Percentiles rank a stretch among this genome's conserved stretches.
These are phyloP conservation scores for Musa itinerans DNA, from an alignment of 176 grass and related monocot species.

Conservation along the genomic window DNA sequence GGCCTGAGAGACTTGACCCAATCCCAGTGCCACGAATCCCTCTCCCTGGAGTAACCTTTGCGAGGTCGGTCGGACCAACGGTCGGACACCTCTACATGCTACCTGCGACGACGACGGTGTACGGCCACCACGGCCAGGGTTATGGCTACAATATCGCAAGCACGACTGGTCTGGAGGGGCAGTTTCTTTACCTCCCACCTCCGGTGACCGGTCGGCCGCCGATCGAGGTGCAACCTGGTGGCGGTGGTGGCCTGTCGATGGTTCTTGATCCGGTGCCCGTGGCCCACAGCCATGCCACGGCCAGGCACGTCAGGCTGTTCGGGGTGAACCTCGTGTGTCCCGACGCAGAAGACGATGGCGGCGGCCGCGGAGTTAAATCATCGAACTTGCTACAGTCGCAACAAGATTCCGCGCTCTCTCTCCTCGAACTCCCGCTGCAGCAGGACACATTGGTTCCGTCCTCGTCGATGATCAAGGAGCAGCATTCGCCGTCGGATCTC, in stretches of 20 bases:
- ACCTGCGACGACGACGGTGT: neutral
- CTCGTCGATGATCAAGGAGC: conserved; percentile 45
- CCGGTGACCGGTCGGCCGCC: conserved; percentile 15
- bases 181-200: neutral
- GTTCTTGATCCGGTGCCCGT: conserved; percentile 16
- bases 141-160: conserved; percentile 22
- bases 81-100: conserved; percentile 12
- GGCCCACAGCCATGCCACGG: conserved; percentile 10
- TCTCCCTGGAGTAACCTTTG: neutral
- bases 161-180: neutral
- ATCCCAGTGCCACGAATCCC: conserved; percentile 25
- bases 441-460: conserved; percentile 16
- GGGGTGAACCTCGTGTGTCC: conserved; percentile 70
- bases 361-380: neutral
- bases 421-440: conserved; percentile 10
- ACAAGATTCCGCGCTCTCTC: neutral
- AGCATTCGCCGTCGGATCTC: conserved; percentile 57
- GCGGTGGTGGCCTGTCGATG: conserved; percentile 16
- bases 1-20: conserved; percentile 29
- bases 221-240: conserved; percentile 25
- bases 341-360: neutral
- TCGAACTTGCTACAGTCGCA: neutral
- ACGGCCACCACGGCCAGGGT: neutral
- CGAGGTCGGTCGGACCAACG: conserved; percentile 31
- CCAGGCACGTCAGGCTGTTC: conserved; percentile 65